Base-by-base conservation (phyloP, 108 stramenopile species). In the Nannochloropsis gaditana region DNA sequence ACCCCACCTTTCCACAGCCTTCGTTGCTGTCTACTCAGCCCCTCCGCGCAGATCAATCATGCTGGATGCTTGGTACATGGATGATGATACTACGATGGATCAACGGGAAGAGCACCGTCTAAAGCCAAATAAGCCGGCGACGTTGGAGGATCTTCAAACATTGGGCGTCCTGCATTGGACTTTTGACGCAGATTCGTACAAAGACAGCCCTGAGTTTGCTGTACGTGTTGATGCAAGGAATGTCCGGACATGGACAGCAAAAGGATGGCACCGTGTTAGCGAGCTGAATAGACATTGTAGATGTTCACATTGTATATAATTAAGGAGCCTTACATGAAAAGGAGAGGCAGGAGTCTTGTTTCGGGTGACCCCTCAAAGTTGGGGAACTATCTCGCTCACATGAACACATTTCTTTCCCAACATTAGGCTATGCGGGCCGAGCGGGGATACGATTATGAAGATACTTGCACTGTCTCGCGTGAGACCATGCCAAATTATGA, bases 401-500 rank as follows among this genome's bases (percentile, higher is more conserved):
- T 31, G 31, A 31, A 31, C 31, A 31, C 31, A 31, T 31, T 31
- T 79, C 80, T 80, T 31, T 21, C 10, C 11, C 80, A 81, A 10
- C 9, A 10, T 10, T 42, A 84, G 45, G 59, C 59, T 0, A 85
- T 88, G 17, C 73, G 82, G 11, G 45, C 9, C 11, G 86, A 86
- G 43, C 91, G 92, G 15, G 94, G 94, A 9, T 95, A 95, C 83
- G 90, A 90, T 79, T 97, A 97, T 87, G 93, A 94, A 42, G 97
- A 98, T 90, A 95, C 96, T 81, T 94, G 96, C 87, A 94, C 94
- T 42, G 91, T 96, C 82, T 93, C 92, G 84, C 95, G 95, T 44
- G 97, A 97, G 42, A 95, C 91, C 84, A 89, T 96, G 15, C 93
- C 95, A 9, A 93, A 93, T 81, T 97, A 94, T 83, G 96, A 97